Conservation (phyloP, 169 alveolate genomes). For the Plasmodium vivax region DNA sequence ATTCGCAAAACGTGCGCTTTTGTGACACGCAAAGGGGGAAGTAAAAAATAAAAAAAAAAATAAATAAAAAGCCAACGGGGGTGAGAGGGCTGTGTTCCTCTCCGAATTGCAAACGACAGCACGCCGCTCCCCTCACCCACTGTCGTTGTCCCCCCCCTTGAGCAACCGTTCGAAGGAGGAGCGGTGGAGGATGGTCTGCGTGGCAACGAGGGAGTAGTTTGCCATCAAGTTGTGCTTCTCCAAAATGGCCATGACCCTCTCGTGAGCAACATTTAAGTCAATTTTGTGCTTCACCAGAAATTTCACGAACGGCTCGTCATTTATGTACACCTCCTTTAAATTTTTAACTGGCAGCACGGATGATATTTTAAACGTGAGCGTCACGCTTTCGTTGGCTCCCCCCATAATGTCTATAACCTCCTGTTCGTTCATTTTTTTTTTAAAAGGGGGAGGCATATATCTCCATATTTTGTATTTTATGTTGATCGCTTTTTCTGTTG, state of each 20-base stretch:
- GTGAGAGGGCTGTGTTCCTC: neutral
- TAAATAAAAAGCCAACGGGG: neutral
- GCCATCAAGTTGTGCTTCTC: constrained; percentile 49
- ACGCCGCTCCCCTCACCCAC: neutral
- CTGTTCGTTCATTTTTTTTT: neutral
- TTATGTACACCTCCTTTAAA: constrained; percentile 63
- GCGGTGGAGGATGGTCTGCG: constrained; percentile 48
- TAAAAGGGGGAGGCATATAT: constrained; percentile 74
- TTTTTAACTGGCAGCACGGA: constrained; percentile 26
- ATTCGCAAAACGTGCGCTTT: neutral
- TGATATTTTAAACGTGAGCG: constrained; percentile 32
- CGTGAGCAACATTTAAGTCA: constrained; percentile 67
- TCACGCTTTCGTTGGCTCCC: constrained; percentile 10
- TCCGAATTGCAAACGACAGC: neutral
- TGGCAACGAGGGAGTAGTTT: constrained; percentile 66
- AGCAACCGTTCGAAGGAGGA: constrained; percentile 30
- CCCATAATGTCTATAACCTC: neutral
- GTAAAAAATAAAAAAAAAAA: neutral
- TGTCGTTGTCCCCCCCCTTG: constrained; percentile 5
- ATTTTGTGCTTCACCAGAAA: constrained; percentile 50
- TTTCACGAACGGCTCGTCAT: constrained; percentile 47
- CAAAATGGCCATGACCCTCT: constrained; percentile 47
- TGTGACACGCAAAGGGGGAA: neutral
- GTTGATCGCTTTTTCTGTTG: constrained; percentile 18
- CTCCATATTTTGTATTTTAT: constrained; percentile 48